Base-by-base conservation (phyloP, 345 rosid genomes). In the Populus euphratica region DNA sequence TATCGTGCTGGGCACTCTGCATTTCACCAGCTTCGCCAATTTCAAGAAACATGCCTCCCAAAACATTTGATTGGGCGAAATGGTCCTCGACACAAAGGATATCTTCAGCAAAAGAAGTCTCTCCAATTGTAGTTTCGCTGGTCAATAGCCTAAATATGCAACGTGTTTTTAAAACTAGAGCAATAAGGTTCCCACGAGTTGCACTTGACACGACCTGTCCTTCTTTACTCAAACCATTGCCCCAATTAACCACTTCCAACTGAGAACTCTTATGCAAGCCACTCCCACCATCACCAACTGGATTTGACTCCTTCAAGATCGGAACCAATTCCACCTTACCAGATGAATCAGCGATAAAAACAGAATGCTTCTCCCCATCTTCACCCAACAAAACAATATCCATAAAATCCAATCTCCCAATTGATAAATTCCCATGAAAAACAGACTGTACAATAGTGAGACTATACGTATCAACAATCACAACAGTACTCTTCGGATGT, bases 401-500 rank as follows among this genome's bases (percentile, higher is more conserved):
- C 97, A 94, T 87, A 77, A 88, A 92, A 83, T 83, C 90, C n/a
- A 90, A 81, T 66, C 84, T 81, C 7, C 91, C 94, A 80, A 86
- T 88, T 29, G 90, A 85, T 69, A 88, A 80, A 82, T 83, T 86
- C 21, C 96, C 96, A 81, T 91, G 96, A 78, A 90, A 86, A 85
- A 91, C 86, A 13, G 96, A 88, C 76, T 88, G 91, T 62, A 89
- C 87, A 52, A 91, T 88, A 61, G 91, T 86, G 73, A 94, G 94
- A 70, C 93, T 90, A 77, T 91, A 91, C 0, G 96, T 86, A 83
- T 94, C 98, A 63, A 94, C 94, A 81, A 94, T 82, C 69, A 92
- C 88, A 29, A 92, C 87, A 49, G 90, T 81, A 68, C 91, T 89
- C 79, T 83, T 92, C 20, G 90, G 64, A 43, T 86, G 88, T 73